Percentiles rank a stretch among this genome's conserved stretches.
Evolutionary conservation across 768 basidiomycete species (phyloP).

Genomic region (Boletus subparvulus): DNA sequence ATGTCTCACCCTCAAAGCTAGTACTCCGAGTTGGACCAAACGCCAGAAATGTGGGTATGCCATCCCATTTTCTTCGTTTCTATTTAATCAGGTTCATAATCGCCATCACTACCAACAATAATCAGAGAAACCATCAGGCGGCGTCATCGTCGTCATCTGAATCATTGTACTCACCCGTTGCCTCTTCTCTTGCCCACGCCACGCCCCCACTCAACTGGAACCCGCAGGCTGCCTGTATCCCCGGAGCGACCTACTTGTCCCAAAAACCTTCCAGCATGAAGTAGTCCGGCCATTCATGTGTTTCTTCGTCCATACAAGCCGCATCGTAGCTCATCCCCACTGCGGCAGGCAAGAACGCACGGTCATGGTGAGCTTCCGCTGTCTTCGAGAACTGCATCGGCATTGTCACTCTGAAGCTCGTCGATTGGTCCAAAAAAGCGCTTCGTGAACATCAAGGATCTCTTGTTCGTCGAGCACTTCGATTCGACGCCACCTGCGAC

Average conservation of each 20-base stretch:
- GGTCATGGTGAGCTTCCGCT: conserved; percentile 3
- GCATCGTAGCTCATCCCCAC: conserved; percentile 6
- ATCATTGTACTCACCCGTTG: too few relatives aligned
- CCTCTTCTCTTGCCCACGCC: too few relatives aligned
- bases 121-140: too few relatives aligned
- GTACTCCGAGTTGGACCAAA: too few relatives aligned
- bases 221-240: conserved; percentile 14
- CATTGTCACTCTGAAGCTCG: background rate
- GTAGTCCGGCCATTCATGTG: background rate
- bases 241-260: conserved; percentile 13
- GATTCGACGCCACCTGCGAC: too few relatives aligned
- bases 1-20: too few relatives aligned
- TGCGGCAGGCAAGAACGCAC: background rate
- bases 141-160: too few relatives aligned
- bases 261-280: conserved; percentile 11
- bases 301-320: conserved; percentile 13
- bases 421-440: conserved; percentile 12
- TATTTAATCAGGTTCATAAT: too few relatives aligned
- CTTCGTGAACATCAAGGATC: conserved; percentile 7
- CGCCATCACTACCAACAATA: too few relatives aligned
- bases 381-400: background rate
- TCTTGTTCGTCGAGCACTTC: conserved; percentile 6
- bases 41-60: too few relatives aligned
- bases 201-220: conserved; percentile 1
- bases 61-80: too few relatives aligned